Percentiles rank a stretch among this genome's conserved stretches.
These are phyloP conservation scores for Monosporozyma unispora DNA, from an alignment of 805 yeast species.

Conservation along the genomic window DNA sequence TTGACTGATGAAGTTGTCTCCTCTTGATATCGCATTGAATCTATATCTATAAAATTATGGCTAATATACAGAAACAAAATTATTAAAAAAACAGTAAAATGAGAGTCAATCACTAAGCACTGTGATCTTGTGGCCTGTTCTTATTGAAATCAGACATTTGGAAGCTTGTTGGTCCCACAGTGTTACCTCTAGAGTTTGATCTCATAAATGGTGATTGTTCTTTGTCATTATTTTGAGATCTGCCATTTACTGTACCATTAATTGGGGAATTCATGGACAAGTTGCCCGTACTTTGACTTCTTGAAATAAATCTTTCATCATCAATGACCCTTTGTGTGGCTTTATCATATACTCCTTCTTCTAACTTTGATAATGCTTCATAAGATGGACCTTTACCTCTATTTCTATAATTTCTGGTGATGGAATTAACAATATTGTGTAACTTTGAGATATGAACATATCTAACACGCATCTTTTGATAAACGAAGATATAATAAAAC, in stretches of 20 bases:
- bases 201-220: not conserved
- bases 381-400: not conserved
- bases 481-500: not conserved
- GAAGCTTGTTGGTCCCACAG: not conserved
- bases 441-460: not conserved
- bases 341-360: constrained; percentile 3
- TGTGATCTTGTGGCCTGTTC: not conserved
- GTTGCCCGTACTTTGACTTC: constrained; percentile 27
- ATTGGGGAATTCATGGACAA: constrained; percentile 4
- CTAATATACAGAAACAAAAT: no score
- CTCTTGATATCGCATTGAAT: no score
- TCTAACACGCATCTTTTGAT: not conserved
- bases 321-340: not conserved
- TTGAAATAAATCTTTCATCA: constrained; percentile 7
- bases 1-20: no score
- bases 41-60: no score
- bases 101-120: not conserved
- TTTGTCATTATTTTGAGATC: not conserved
- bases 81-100: no score
- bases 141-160: not conserved
- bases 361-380: not conserved
- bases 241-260: not conserved
- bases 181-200: not conserved
- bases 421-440: not conserved
- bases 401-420: not conserved